Percentiles rank a stretch among this genome's conserved stretches.
phyloP scores from a whole-genome alignment of 805 yeast genomes.

The Clavispora phyllophila region DNA sequence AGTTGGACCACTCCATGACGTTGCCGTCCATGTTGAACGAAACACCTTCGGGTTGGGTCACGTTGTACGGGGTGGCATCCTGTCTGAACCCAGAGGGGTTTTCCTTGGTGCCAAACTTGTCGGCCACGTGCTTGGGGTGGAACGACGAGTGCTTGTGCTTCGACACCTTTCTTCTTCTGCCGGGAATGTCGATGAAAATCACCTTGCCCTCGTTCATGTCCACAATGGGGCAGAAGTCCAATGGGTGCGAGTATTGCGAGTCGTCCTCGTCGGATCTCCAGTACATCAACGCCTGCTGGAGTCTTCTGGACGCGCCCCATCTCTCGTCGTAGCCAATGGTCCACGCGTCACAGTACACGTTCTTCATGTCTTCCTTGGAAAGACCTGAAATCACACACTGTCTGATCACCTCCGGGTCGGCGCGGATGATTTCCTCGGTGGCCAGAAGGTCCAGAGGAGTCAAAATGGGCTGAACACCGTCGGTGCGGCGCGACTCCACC shows the following conservation, averaged over 20 bases:
- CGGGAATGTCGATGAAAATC: conserved; percentile 70
- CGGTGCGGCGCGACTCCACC: conserved; percentile 42
- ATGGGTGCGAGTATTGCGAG: conserved; percentile 69
- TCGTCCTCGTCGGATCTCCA: conserved; percentile 74
- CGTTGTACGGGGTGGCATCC: conserved; percentile 60
- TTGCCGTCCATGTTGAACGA: conserved; percentile 68
- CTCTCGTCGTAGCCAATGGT: conserved; percentile 69
- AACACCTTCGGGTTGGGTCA: conserved; percentile 80
- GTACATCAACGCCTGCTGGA: conserved; percentile 78
- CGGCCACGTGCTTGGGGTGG: conserved; percentile 60
- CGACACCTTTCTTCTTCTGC: conserved; percentile 66
- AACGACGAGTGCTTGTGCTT: conserved; percentile 65
- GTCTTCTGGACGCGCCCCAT: conserved; percentile 71
- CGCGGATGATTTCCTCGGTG: conserved; percentile 62
- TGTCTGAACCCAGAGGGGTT: conserved; percentile 51
- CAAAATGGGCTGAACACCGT: conserved; percentile 70
- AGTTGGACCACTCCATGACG: conserved; percentile 73
- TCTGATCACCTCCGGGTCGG: conserved; percentile 65
- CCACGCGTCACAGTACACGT: conserved; percentile 64
- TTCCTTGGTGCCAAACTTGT: conserved; percentile 48
- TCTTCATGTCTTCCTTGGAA: conserved; percentile 56
- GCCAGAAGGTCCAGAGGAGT: conserved; percentile 61
- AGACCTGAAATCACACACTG: conserved; percentile 70
- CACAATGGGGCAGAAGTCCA: conserved; percentile 78
- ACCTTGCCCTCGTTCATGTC: conserved; percentile 68